Evolutionary conservation across 2,329 filamentous ascomycete genomes (phyloP), one percentile per base, ranked within the genome.

Genomic region (Ceratocystis papillata): DNA sequence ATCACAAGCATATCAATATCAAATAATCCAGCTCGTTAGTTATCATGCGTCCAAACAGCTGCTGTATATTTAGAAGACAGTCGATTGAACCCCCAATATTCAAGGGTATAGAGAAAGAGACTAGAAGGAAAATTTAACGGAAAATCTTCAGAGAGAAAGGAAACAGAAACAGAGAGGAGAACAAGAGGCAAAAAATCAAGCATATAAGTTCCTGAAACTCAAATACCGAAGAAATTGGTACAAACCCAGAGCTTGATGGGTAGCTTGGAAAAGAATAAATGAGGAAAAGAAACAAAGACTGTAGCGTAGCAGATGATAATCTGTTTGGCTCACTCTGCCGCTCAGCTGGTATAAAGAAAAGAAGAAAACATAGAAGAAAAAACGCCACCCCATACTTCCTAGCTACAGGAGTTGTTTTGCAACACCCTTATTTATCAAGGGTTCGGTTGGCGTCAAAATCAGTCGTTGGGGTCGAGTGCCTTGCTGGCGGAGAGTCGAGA

Each of bases 401-500:
- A 41, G 57, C 8, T 17, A 41, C 37, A 41, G 37, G 37, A 41
- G 3, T 15, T 46, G 44, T 62, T 33, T 7, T 4, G 60, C 10
- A 20, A 20, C 50, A 12, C 28, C 30, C 61, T 61, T 62, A 61
- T 53, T 45, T 64, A 68, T 64, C 61, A 66, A 64, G 28, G 67
- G 62, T 41, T 64, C 53, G 65, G 65, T 65, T 20, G 62, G 41
- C 33, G 64, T 50, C n/a, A 65, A 46, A 15, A 53, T 65, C 33
- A 63, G 22, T 17, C 37, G 59, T 44, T 67, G 63, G 6, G 63
- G 66, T 61, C 66, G 66, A 28, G 66, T 62, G n/a, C 67, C 65
- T 62, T 68, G 66, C 45, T 73, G 74, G 28, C 74, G 74, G 37
- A 89, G 81, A 72, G 85, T 88, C 79, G 90, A 89, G 68, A 91